Conservation (phyloP, 768 basidiomycete genomes). For the Tylopilus sp. region DNA sequence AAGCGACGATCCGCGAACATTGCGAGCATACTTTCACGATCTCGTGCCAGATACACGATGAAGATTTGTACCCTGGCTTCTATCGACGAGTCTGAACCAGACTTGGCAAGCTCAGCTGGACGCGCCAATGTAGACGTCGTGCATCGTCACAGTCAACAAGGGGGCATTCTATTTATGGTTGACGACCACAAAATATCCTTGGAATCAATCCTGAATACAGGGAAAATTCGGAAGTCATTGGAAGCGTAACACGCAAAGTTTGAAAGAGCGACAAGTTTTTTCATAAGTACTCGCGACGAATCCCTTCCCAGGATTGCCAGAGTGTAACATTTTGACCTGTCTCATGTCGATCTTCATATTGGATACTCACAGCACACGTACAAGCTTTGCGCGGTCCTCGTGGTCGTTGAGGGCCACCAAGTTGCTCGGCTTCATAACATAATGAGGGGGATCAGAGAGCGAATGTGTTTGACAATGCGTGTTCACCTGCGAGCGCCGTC, state of each 20-base stretch:
- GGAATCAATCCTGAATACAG: too few species aligned
- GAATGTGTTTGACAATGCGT: constrained; percentile 26
- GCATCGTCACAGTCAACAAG: too few species aligned
- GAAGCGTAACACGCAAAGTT: background rate
- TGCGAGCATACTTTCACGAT: too few species aligned
- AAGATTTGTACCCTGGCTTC: too few species aligned
- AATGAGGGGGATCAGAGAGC: constrained; percentile 22
- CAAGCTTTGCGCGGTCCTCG: constrained; percentile 14
- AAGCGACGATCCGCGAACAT: too few species aligned
- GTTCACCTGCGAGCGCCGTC: constrained; percentile 22
- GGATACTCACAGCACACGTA: constrained; percentile 12
- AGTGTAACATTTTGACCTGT: background rate
- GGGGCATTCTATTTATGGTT: too few species aligned
- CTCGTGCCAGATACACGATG: too few species aligned
- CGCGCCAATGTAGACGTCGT: too few species aligned
- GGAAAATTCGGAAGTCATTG: background rate
- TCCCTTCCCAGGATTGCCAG: background rate
- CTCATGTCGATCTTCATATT: too few species aligned
- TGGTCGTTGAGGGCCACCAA: constrained; percentile 23
- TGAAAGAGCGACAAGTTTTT: constrained; percentile 9
- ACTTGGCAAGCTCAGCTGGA: too few species aligned
- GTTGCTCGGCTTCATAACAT: constrained; percentile 21
- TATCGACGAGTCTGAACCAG: too few species aligned
- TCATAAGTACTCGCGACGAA: constrained; percentile 1
- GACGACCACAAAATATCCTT: too few species aligned